Evolutionary conservation across 257 asterid genomes (phyloP), one percentile per base, ranked within the genome.

Genomic region (Fraxinus cuspidata): DNA sequence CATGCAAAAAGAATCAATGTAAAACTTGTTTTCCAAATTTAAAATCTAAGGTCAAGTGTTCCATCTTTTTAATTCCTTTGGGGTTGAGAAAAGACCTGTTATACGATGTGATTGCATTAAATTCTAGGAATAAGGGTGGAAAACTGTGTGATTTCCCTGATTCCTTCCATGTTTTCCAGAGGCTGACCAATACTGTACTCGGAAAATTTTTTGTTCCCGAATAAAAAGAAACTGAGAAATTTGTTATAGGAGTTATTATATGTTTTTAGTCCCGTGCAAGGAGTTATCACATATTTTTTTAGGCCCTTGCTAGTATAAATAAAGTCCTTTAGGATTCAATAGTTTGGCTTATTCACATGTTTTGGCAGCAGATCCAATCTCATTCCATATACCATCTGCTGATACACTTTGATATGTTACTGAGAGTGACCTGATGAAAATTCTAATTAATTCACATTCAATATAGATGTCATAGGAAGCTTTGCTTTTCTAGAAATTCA

Each of bases 111-210:
- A 66, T 35, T 74, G 71, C 77, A 67, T 29, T 74, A n/a, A 58
- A 58, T 49, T 78, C 75, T 79, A 74, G 75, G 56, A 65, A n/a
- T 70, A 16, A 28, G 72, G 53, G 74, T 56, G 72, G 68, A 23
- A 34, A 38, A 71, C 66, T 67, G 15, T 69, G 12, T n/a, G 12
- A n/a, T 56, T 29, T 51, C 71, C 49, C 79, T 51, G 71, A 76
- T 83, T 79, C 80, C 76, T 53, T 74, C 73, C 56, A 35, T 81
- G 42, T 27, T 77, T 66, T 78, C 73, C 49, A 12, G 68, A 68
- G 53, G 71, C 78, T 35, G 58, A 23, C 66, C 74, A 34, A 63
- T 76, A 73, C 58, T 73, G 5, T 77, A 53, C 71, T 5, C 64
- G 15, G 77, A 40, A 15, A 58, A 35, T 32, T 53, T 32, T 23